Evolutionary conservation across 345 rosid genomes (phyloP), one percentile per base, ranked within the genome.

Genomic region (Bruguiera sexangula): DNA sequence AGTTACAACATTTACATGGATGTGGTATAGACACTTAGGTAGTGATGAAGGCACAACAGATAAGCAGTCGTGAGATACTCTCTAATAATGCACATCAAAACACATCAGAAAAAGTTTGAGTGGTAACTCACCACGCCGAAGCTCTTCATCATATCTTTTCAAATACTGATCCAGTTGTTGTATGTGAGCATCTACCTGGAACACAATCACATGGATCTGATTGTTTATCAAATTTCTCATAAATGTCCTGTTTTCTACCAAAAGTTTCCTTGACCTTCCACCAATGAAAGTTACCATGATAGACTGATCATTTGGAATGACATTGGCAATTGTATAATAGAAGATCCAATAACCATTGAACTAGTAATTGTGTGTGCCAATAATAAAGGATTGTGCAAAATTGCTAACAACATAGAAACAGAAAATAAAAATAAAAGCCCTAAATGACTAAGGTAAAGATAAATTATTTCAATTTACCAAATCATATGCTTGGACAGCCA

Each of bases 401-500:
- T 11, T 56, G 16, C 29, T 3, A 22, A 37, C 36, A 22, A 37
- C 36, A 50, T 16, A 24, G 19, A 22, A 11, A 18, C 2, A 27
- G 36, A 27, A 46, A n/a, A 34, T 6, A 34, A 7, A 50, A n/a
- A 30, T 5, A 50, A 52, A 36, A 27, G 19, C 52, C 30, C n/a
- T 10, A 66, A 29, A 52, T 21, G 56, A 16, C 15, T 56, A 68
- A 43, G 31, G 58, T 34, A 50, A 67, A 67, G 31, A 61, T 34
- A 50, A 67, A 67, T 20, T 4, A 18, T 27, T 32, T 26, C 43
- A 57, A 60, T 55, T 34, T 85, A 92, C 99, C 90, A 95, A 78
- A 84, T 92, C 99, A 84, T 95, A 95, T 6, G 94, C 92, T 67
- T 95, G 99, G 69, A 80, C 76, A 81, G 98, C 96, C 82, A 92